Base-by-base conservation (phyloP, 352 stramenopile genomes). In the Pythium dissotocum region DNA sequence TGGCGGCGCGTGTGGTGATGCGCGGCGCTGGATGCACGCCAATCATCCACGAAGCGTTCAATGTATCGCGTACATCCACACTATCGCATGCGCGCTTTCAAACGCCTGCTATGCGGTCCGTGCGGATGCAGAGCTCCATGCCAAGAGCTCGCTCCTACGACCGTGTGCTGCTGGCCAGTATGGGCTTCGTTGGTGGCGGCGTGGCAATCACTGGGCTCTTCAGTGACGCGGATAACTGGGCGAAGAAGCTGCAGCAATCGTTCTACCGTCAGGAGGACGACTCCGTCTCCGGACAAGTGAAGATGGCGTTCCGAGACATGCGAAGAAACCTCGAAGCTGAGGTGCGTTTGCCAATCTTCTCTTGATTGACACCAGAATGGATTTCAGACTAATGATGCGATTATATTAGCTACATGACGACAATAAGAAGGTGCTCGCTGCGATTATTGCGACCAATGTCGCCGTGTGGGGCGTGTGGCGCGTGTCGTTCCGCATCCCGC, bases 401-500 rank as follows among this genome's bases (percentile, higher is more conserved):
- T 36, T 33, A 7, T 44, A 28, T 18, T n/a, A 88, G 79, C 74
- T 78, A n/a, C 63, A 82, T 53, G 85, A 92, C 63, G 82, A 82
- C 14, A 93, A 90, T 56, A 76, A 75, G 40, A 88, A 79, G 36
- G 75, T 76, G n/a, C 65, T 95, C n/a, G 75, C 79, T 3, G 68
- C 53, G 1, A 51, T 95, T 16, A 91, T 95, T 59, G 85, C 76
- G 14, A 61, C 76, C 26, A 95, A 95, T 72, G 85, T 82, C 7
- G 35, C 81, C 1, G 76, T 93, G 4, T 93, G 91, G 64, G 85
- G 80, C 14, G 63, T 95, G 33, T 95, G 85, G 87, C 83, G 85
- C 5, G 44, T 83, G n/a, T 92, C 87, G 16, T 80, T 85, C 32
- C 61, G 73, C 6, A 67, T 79, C 36, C 75, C 73, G 5, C 58